Evolutionary conservation across 257 asterid genomes (phyloP), one percentile per base, ranked within the genome.

Genomic region (Rehmannia glutinosa): DNA sequence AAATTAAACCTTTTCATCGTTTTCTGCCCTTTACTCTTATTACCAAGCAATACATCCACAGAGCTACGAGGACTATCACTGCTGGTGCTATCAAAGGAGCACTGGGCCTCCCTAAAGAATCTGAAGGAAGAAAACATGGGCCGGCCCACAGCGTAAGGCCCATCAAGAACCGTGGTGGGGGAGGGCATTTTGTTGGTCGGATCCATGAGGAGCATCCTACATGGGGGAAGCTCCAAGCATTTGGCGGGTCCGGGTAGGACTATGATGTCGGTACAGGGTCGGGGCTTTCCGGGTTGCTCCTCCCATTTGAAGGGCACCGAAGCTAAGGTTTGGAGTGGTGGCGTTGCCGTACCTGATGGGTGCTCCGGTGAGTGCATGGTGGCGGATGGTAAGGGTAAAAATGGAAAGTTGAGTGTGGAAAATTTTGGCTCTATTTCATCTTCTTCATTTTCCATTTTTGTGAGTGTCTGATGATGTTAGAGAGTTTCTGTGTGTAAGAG

Each of bases 291-390:
- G 13, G 97, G 97, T 50, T 81, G 70, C 66, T 86, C 90, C 72
- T 91, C 97, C 97, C 97, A 91, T 28, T 75, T 79, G 77, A 91
- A 91, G 8, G 97, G 97, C 10, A 91, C 86, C 7, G 97, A 82
- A 11, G 89, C 90, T 45, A 61, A 47, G 59, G 84, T 56, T 12
- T 65, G 84, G 49, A 82, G 73, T 3, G 96, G 92, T 9, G 95
- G 95, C 1, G 94, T 83, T 0, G 76, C 79, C 67, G 62, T 71
- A 0, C 87, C 80, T 1, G 82, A 82, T 25, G 76, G 68, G 24
- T 75, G 83, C 17, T 83, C 82, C 12, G 93, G 87, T 9, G 93
- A 83, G 23, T 28, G 65, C 62, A 32, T 7, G 35, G 27, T 41
- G 52, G 65, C 21, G 32, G 52, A 16, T 11, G 70, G 28, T 9